Percentiles rank a stretch among this genome's conserved stretches.
Evolutionary conservation across 2,329 filamentous ascomycete species (phyloP).

Genomic region (Diplodia sapinea): DNA sequence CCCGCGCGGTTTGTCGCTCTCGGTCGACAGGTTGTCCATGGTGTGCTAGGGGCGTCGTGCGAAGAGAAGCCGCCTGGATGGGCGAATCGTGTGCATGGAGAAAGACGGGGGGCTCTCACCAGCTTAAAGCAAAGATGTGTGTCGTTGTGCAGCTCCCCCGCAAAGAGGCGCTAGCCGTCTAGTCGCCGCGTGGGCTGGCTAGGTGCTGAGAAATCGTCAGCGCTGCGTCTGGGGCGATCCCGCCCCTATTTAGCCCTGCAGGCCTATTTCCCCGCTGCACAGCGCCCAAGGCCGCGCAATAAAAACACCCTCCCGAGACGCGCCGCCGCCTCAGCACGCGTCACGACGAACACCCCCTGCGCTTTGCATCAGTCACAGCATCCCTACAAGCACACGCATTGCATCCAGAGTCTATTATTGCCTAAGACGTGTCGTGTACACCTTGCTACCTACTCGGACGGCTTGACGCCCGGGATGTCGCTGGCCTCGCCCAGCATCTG

Average conservation of each 20-base stretch:
- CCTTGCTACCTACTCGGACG: conserved; percentile 41
- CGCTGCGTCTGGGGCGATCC: not conserved
- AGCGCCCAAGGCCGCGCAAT: not conserved
- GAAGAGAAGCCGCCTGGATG: not conserved
- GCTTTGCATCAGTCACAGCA: not conserved
- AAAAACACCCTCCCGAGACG: not conserved
- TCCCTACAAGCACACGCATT: not conserved
- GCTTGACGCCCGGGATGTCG: conserved; percentile 45
- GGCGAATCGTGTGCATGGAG: conserved; percentile 18
- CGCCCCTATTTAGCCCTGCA: not conserved
- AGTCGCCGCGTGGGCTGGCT: not conserved
- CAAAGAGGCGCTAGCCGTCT: conserved; percentile 4
- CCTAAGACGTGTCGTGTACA: not conserved
- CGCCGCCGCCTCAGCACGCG: not conserved
- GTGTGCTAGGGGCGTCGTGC: not conserved
- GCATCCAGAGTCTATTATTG: not conserved
- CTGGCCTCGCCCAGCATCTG: conserved; percentile 43
- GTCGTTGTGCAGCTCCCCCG: conserved; percentile 16
- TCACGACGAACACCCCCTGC: not conserved
- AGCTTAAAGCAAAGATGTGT: conserved; percentile 8
- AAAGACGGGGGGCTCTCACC: not conserved
- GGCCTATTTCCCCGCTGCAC: not conserved
- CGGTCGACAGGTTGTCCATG: conserved; percentile 27
- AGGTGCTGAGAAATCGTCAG: conserved; percentile 9
- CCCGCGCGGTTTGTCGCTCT: conserved; percentile 17